Percentiles rank a stretch among this genome's conserved stretches.
phyloP scores from a whole-genome alignment of 805 yeast genomes.

The Saccharomycopsis selenospora region DNA sequence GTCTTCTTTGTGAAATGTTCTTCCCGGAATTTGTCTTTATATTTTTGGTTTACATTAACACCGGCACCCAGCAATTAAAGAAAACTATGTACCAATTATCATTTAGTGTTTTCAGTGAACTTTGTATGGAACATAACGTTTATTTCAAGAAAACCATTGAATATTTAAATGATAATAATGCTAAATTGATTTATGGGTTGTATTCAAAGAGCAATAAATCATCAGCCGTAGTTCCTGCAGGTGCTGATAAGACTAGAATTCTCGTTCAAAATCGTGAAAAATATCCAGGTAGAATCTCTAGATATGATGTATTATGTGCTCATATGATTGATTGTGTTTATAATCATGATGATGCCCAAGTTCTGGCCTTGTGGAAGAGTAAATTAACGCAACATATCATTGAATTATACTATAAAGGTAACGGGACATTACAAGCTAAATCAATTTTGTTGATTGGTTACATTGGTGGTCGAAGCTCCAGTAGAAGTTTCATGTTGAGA shows the following conservation, averaged over 20 bases:
- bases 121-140: conserved; percentile 15
- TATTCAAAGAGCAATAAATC: conserved; percentile 32
- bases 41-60: conserved; percentile 33
- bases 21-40: conserved; percentile 48
- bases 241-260: background rate
- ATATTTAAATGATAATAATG: conserved; percentile 45
- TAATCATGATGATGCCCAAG: conserved; percentile 35
- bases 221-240: background rate
- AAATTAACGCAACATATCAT: conserved; percentile 45
- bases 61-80: conserved; percentile 33
- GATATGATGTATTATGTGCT: conserved; percentile 44
- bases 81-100: conserved; percentile 37
- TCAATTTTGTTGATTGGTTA: conserved; percentile 46
- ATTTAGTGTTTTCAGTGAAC: background rate
- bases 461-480: conserved; percentile 28
- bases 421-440: conserved; percentile 40
- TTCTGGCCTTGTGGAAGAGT: conserved; percentile 37
- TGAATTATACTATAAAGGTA: conserved; percentile 38
- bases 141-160: conserved; percentile 42
- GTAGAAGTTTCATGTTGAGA: background rate
- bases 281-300: conserved; percentile 33
- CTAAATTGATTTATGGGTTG: conserved; percentile 48
- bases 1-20: conserved; percentile 38
- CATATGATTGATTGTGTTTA: conserved; percentile 37
- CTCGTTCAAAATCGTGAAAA: conserved; percentile 25